A percentile compares a stretch with the other conserved stretches of the same genome.
Conservation (phyloP, 306 rosid genomes). For the Erythrophleum fordii region DNA sequence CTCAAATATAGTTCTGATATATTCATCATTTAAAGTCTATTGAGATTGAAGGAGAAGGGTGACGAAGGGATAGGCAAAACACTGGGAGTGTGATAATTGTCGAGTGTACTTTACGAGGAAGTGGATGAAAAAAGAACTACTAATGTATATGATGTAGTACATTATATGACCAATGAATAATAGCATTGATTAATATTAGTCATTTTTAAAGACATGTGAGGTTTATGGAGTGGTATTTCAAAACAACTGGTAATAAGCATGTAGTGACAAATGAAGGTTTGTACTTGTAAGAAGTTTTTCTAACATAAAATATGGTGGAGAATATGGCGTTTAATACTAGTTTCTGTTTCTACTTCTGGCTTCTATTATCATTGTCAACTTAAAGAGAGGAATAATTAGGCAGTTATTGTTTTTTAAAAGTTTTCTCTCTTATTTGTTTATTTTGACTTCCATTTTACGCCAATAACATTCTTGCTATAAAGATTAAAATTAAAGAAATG, state of each 20-base stretch:
- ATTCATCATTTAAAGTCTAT: constrained; percentile 56
- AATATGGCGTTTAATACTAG: constrained; percentile 54
- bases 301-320: constrained; percentile 90
- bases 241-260: constrained; percentile 56
- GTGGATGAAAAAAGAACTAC: constrained; percentile 49
- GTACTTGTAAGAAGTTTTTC: constrained; percentile 74
- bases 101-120: constrained; percentile 46
- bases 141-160: constrained; percentile 39
- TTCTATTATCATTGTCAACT: constrained; percentile 61
- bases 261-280: constrained; percentile 62
- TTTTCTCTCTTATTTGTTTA: constrained; percentile 35
- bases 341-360: constrained; percentile 46
- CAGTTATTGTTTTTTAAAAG: constrained; percentile 20
- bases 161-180: constrained; percentile 49
- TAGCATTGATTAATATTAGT: constrained; percentile 40
- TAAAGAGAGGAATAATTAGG: constrained; percentile 36
- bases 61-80: constrained; percentile 28
- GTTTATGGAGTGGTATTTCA: too few relatives aligned
- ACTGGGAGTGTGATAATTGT: constrained; percentile 27
- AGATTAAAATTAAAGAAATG: too few relatives aligned
- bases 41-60: constrained; percentile 36
- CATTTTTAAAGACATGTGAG: constrained; percentile 51
- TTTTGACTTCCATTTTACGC: too few relatives aligned
- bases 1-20: constrained; percentile 44
- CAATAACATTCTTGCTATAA: too few relatives aligned